Base-by-base conservation (phyloP, 2,329 filamentous ascomycete genomes). In the Nothophaeocryptopus gaeumannii region DNA sequence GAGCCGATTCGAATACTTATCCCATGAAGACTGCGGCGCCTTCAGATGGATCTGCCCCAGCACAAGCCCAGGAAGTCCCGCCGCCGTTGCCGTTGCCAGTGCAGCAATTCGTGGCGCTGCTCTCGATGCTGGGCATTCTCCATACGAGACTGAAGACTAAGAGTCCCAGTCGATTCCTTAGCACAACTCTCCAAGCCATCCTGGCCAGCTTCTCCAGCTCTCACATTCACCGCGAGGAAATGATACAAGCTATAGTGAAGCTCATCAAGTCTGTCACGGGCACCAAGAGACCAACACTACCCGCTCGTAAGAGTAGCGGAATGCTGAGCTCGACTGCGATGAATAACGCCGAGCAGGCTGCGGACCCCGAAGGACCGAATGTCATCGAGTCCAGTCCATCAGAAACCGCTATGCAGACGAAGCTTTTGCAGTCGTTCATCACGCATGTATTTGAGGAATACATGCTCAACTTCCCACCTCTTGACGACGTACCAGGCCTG, bases 391-490 rank as follows among this genome's bases (percentile, higher is more conserved):
- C 70, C 1, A 73, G 70, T 7, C 62, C 65, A 5, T 74, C 76
- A 32, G 86, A 91, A 65, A 72, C 72, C 2, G 78, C 76, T 8
- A 72, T 90, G 53, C 81, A 85, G 61, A 74, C 75, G 32, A 81
- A 79, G 50, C 72, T 92, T 12, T 70, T 92, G 16, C 84, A 89
- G 63, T 83, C 84, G 1, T 91, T 93, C 66, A 76, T 89, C n/a
- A 89, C 86, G 0, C 86, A 88, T 63, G 72, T 91, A 13, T 70
- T 91, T 9, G 87, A 91, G 64, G 80, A 85, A 39, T 92, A 89
- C 58, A 78, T 88, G 53, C 82, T 80, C n/a, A 71, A 72, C 5
- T 57, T 78, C 13, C 44, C 60, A 13, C 63, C 64, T 3, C 67
- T 70, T 3, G 72, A 74, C 15, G 74, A 77, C 59, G 69, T 75